Evolutionary conservation across 1,284 basidiomycete genomes (phyloP), one percentile per base, ranked within the genome.

Genomic region (Butyriboletus regius): DNA sequence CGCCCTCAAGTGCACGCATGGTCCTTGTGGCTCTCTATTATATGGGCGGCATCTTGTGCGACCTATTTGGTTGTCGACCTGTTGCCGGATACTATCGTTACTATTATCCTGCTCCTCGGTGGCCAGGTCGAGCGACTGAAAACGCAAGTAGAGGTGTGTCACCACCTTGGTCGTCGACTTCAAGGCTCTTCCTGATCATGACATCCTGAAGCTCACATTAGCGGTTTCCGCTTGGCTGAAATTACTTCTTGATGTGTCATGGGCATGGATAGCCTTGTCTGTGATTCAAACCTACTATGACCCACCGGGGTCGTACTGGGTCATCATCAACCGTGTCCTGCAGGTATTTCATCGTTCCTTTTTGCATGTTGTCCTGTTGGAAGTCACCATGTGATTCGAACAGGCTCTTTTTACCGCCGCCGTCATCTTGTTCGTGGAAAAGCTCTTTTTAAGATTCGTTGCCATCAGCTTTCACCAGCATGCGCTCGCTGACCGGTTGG

Each of bases 381-480:
- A 42, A 34, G 12, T 29, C 42, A 49, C 26, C 39, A 54, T 47
- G 17, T 32, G 13, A 44, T 45, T 37, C 8, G 26, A 59, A 46
- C 56, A 83, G 81, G 82, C 81, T 14, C 64, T 87, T 26, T 88
- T 88, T 59, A 71, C 83, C 12, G 71, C 77, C 5, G 72, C 76
- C 2, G 64, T 85, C 20, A 74, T 88, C 40, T 63, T 88, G 8
- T 74, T 88, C 5, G 74, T 70, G 9, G 85, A 88, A 62, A 88
- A 88, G 60, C 64, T 85, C 36, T 81, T 84, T 62, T 66, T 88
- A 28, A 82, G 80, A 57, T 82, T 83, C 55, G 77, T 87, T 38
- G 84, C 85, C n/a, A 87, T 87, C 68, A 82, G 79, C 58, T 88
- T 88, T 62, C 85, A 88, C 63, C 73, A 79, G 56, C 83, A 78